Evolutionary conservation across 164 flowering plant genomes (phyloP).

Genomic region (Akebia trifoliata): DNA sequence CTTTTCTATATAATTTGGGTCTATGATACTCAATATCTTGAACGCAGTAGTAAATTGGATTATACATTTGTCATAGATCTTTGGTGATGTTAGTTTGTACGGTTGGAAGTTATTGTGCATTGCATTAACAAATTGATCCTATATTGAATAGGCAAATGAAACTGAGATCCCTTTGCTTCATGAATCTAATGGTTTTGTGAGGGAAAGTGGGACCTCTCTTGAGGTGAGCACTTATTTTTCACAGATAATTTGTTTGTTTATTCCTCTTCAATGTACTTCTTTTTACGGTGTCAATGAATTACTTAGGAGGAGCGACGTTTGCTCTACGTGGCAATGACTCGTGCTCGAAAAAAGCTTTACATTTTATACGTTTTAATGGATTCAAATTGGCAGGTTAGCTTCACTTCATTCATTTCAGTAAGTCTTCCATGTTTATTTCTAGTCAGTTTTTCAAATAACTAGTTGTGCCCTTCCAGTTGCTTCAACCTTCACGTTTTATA

Average conservation of each 20-base stretch:
- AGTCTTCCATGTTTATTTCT: background rate
- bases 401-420: background rate
- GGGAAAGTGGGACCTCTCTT: conserved; percentile 43
- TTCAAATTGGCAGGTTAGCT: conserved; percentile 77
- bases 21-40: background rate
- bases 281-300: conserved; percentile 1
- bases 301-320: conserved; percentile 84
- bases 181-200: conserved; percentile 53
- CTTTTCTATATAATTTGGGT: background rate
- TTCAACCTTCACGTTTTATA: conserved; percentile 87
- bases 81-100: background rate
- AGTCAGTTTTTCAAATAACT: conserved; percentile 6
- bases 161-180: conserved; percentile 86
- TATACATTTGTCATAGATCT: too few species aligned
- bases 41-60: background rate
- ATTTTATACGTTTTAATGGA: conserved; percentile 71
- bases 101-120: background rate
- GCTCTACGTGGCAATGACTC: conserved; percentile 94
- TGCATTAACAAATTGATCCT: background rate
- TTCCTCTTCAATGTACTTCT: background rate
- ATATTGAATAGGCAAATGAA: conserved; percentile 64
- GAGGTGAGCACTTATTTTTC: conserved; percentile 44
- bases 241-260: background rate
- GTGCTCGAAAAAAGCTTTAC: conserved; percentile 78
- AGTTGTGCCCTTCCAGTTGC: conserved; percentile 42